Conservation (phyloP, 2,329 filamentous ascomycete species). For the Blastomyces gilchristii region DNA sequence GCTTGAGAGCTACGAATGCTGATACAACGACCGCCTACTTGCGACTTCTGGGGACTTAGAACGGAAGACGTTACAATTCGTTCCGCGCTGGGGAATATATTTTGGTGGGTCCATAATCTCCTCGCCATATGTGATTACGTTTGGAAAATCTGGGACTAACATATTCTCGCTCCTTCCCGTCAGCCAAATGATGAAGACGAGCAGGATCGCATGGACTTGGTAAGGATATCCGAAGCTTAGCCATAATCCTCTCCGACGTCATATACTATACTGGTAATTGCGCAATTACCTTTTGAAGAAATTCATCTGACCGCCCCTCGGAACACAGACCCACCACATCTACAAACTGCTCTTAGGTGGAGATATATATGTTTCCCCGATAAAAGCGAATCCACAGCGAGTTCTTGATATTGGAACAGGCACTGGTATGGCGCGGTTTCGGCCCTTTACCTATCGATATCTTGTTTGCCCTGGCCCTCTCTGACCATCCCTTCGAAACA, state of each 20-base stretch:
- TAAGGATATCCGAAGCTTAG: constrained; percentile 8
- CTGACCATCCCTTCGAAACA: constrained; percentile 14
- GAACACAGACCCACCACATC: constrained; percentile 22
- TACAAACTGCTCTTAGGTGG: constrained; percentile 20
- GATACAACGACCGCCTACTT: neutral
- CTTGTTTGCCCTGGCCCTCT: constrained; percentile 6
- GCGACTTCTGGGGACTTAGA: constrained; percentile 11
- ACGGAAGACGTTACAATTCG: constrained; percentile 21
- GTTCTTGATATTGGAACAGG: constrained; percentile 36
- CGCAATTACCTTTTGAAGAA: neutral
- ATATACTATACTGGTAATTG: neutral
- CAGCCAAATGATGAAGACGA: constrained; percentile 30
- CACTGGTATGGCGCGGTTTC: constrained; percentile 22
- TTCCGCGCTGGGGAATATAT: constrained; percentile 20
- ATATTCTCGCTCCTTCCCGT: neutral
- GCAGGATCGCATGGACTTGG: constrained; percentile 27
- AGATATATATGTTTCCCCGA: constrained; percentile 19
- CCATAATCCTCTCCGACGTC: neutral
- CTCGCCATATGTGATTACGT: neutral
- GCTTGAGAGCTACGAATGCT: neutral
- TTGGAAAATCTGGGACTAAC: neutral
- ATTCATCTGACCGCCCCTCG: constrained; percentile 12
- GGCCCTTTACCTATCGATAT: constrained; percentile 7
- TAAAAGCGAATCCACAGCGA: constrained; percentile 18
- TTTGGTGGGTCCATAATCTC: constrained; percentile 12